Evolutionary conservation across 2,329 filamentous ascomycete genomes (phyloP), one percentile per base, ranked within the genome.

Genomic region (Ophiostoma angusticollis): DNA sequence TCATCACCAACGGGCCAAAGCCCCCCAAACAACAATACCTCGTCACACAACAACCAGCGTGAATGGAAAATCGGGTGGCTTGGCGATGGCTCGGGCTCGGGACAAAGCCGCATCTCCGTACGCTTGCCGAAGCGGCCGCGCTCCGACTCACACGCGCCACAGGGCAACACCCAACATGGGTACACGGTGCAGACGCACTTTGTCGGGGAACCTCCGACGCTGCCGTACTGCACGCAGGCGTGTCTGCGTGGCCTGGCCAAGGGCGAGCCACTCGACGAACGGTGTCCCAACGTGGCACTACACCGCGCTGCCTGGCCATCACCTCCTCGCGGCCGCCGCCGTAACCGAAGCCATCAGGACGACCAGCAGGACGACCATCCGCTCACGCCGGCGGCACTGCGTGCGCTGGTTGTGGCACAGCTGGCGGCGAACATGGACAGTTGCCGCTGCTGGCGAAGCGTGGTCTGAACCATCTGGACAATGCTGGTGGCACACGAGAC

Each of bases 211-310:
- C 39, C 28, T 14, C 39, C 34, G 6, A 37, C 28, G 12, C 23
- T 40, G 13, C 39, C 39, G 21, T 41, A 41, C 29, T 37, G 33
- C 29, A 41, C 39, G 12, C 35, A 42, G 30, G 39, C 35, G 9
- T 42, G 40, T 14, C 31, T 38, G 11, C 40, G 35, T 8, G 23
- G 35, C 6, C 40, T 42, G 3, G 12, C 12, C 23, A 16, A 5
- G 3, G 29, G 34, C 4, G 11, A 3, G 9, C 9, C 29, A 7
- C 17, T 37, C 3, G 42, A 44, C 35, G 14, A 14, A 9, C 14
- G 11, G 9, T 44, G 42, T n/a, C 42, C 42, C 9, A 44, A 39
- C 29, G 30, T 16, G 12, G 22, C 11, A 24, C 14, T 41, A 2
- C 39, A 41, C 39, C 29, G 17, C 2, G 14, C 4, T n/a, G 13